Evolutionary conservation across 306 rosid species (phyloP).

Genomic region (Medicago lupulina): DNA sequence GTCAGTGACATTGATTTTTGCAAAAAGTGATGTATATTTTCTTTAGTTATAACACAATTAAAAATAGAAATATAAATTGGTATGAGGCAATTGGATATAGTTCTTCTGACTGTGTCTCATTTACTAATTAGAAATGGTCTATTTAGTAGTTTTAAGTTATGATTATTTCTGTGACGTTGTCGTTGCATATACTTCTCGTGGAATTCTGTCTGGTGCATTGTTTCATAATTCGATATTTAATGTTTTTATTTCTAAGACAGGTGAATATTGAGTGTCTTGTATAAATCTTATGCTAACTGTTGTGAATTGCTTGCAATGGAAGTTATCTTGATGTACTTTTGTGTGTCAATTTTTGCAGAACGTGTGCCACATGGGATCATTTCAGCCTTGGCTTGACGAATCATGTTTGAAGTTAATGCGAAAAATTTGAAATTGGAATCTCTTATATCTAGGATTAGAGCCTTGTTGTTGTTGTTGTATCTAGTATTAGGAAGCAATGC

Average conservation of each 20-base stretch:
- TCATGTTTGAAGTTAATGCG: slow-evolving; percentile 49
- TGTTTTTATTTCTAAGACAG: too few relatives aligned
- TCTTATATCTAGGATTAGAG: slow-evolving; percentile 6
- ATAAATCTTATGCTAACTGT: neutral
- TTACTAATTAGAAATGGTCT: neutral
- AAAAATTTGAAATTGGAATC: slow-evolving; percentile 18
- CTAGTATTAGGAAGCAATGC: too few relatives aligned
- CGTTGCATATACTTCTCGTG: neutral
- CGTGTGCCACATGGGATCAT: slow-evolving; percentile 47
- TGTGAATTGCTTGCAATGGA: neutral
- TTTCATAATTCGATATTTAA: slow-evolving; percentile 5
- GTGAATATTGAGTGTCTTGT: neutral
- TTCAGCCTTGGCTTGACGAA: slow-evolving; percentile 71
- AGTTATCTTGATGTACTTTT: neutral
- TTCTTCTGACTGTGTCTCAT: too few relatives aligned
- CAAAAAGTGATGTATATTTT: neutral
- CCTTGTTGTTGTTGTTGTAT: neutral
- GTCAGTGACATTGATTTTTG: neutral
- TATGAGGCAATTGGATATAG: neutral
- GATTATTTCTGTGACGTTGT: too few relatives aligned
- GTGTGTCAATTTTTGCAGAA: slow-evolving; percentile 51
- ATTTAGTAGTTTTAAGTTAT: neutral
- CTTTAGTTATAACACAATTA: too few relatives aligned
- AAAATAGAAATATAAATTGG: neutral
- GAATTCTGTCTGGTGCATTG: neutral